Evolutionary conservation across 1,284 basidiomycete genomes (phyloP), one percentile per base, ranked within the genome.

Genomic region (Trichosporon ovoides): DNA sequence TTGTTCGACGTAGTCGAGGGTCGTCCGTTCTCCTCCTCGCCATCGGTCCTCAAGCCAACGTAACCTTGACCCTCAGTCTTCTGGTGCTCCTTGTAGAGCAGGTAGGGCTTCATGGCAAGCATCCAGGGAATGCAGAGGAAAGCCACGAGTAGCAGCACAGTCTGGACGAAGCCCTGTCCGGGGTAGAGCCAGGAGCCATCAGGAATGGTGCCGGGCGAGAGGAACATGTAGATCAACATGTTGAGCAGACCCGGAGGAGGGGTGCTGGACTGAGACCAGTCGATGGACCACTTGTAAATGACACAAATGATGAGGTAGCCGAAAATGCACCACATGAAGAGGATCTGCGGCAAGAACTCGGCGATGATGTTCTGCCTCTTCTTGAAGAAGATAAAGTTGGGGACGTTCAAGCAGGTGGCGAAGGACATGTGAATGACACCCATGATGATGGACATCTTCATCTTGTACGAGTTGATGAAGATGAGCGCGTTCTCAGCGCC

Each of bases 341-440:
- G 84, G 81, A 98, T 88, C 79, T 97, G 93, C 40, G 96, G 95
- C 61, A 98, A 82, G 76, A 98, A 97, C 77, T 97, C 95, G 70
- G 89, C 87, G 77, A 86, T 95, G 68, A 98, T 88, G 68, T 91
- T 90, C 66, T 86, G 77, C 50, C 81, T 81, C 53, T 91, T 88
- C 75, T 90, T 93, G 81, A 97, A 97, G 77, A 84, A 91, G 69
- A 97, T 76, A 79, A 94, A 90, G 80, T 98, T 98, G 50, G 93
- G 92, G 7, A 98, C 81, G 81, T 98, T 93, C 55, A 98, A 82
- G 76, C 91, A 96, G 67, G 98, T 83, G 28, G 95, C 92, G 74
- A 98, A 98, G 12, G 95, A 91, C 95, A 98, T 98, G 77, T 98
- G 96, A 66, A 91, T 88, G 65, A 98, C 95, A 78, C 96, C 96